Base-by-base conservation (phyloP, 306 rosid species). In the Hippophae rhamnoides region DNA sequence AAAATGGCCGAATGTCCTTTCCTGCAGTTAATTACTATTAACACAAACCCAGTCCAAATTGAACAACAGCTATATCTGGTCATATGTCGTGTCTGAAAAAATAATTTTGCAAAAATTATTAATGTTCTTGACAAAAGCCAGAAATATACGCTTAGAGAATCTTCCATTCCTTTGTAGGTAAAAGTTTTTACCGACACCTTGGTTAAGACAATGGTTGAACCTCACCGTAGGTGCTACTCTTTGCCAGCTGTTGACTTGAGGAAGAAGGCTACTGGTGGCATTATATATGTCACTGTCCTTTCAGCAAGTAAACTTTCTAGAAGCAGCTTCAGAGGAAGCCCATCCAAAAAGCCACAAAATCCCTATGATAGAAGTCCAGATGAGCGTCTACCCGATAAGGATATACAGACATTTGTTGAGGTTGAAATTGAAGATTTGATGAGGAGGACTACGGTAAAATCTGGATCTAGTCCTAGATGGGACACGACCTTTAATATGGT, bases 181-280 rank as follows among this genome's bases (percentile, higher is more conserved):
- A 93, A 88, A 72, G 68, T 84, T 70, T 80, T 82, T 38, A 75
- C 82, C 7, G 99, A 93, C 48, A 80, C 92, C 43, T 60, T 93
- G 71, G 82, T 71, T 42, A 93, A 83, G 72, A 93, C 95, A 10
- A 93, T 88, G 99, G 99, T 93, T 68, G 99, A 93, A 74, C 97
- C 99, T 80, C 90, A 84, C 40, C 88, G 97, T 6, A 93, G 89
- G 7, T 93, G 99, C 75, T 77, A 76, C 71, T 65, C 97, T 58
- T 75, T 93, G 79, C 97, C 97, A 66, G 84, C 95, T 0, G 79
- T 74, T 55, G 89, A 81, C 63, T 75, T 88, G 23, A 75, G 82
- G 72, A 93, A 84, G 72, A 80, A 59, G 73, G 95, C 85, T 9
- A 97, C 84, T 67, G 96, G 97, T 43, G 95, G 99, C 61, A 84